Conservation (phyloP, 345 rosid species). For the Syzygium oleosum region DNA sequence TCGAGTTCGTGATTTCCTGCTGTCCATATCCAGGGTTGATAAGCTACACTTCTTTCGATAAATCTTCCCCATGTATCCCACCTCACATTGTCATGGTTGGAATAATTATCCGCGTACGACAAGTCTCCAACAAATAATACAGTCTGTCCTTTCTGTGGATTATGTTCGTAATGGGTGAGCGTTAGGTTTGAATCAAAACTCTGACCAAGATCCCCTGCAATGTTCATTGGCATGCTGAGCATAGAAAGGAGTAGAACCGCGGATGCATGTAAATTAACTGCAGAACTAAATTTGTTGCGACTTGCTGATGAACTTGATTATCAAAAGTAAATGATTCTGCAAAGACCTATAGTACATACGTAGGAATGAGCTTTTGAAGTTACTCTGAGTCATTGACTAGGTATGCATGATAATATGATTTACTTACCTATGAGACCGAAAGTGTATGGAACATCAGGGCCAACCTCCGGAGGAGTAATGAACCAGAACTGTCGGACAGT, state of each 20-base stretch:
- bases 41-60: slow-evolving; percentile 72
- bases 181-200: slow-evolving; percentile 77
- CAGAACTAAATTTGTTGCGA: neutral
- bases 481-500: slow-evolving; percentile 53
- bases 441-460: slow-evolving; percentile 46
- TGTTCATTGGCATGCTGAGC: neutral
- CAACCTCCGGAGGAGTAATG: slow-evolving; percentile 53
- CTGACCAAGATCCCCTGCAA: slow-evolving; percentile 94
- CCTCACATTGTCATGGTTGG: slow-evolving; percentile 55
- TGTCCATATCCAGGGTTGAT: slow-evolving; percentile 98
- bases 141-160: slow-evolving; percentile 54
- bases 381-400: neutral
- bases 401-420: neutral
- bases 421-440: slow-evolving; percentile 38
- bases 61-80: slow-evolving; percentile 98
- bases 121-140: slow-evolving; percentile 80
- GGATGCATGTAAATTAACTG: neutral
- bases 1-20: slow-evolving; percentile 86
- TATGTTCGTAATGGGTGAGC: slow-evolving; percentile 66
- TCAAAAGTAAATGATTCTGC: neutral
- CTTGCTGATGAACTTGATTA: slow-evolving; percentile 44
- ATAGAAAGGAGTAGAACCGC: neutral
- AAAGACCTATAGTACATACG: neutral
- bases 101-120: slow-evolving; percentile 77
- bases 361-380: neutral